phyloP scores from a whole-genome alignment of 306 rosid genomes.

The Fagus crenata region DNA sequence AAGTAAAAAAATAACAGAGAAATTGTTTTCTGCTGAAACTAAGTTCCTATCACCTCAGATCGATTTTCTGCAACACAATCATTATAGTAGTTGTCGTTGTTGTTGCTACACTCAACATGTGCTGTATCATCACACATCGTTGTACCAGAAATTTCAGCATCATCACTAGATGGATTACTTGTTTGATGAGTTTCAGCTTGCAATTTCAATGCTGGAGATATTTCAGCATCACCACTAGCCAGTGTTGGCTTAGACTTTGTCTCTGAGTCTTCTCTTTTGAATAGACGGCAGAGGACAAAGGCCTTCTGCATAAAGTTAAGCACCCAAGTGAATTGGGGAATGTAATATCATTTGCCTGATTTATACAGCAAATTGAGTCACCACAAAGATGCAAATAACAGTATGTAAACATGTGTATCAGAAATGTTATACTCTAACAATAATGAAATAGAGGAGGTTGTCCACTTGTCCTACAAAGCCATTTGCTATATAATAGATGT shows the following conservation, averaged over 20 bases:
- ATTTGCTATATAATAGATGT: not conserved
- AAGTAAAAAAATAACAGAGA: not conserved
- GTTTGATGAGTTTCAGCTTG: slow-evolving; percentile 40
- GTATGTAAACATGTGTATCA: not conserved
- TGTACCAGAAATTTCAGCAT: not conserved
- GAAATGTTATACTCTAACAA: not conserved
- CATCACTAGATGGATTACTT: not conserved
- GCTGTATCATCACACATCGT: slow-evolving; percentile 19
- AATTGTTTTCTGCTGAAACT: slow-evolving; percentile 27
- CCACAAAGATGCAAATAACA: not conserved
- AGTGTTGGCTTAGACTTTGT: slow-evolving; percentile 41
- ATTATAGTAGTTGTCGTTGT: slow-evolving; percentile 26
- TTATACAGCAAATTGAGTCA: not conserved
- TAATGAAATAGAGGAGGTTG: not conserved
- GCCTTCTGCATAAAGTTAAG: slow-evolving; percentile 54
- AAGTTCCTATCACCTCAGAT: slow-evolving; percentile 42
- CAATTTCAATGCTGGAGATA: slow-evolving; percentile 44
- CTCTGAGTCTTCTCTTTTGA: slow-evolving; percentile 34
- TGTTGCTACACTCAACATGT: not conserved
- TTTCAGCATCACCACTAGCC: slow-evolving; percentile 18
- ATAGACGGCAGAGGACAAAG: slow-evolving; percentile 83
- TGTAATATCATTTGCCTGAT: slow-evolving; percentile 11
- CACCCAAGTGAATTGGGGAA: slow-evolving; percentile 1
- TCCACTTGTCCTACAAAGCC: not conserved
- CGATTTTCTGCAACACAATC: slow-evolving; percentile 29